Base-by-base conservation (phyloP, 106 monocot species). In the Dioscorea zingiberensis region DNA sequence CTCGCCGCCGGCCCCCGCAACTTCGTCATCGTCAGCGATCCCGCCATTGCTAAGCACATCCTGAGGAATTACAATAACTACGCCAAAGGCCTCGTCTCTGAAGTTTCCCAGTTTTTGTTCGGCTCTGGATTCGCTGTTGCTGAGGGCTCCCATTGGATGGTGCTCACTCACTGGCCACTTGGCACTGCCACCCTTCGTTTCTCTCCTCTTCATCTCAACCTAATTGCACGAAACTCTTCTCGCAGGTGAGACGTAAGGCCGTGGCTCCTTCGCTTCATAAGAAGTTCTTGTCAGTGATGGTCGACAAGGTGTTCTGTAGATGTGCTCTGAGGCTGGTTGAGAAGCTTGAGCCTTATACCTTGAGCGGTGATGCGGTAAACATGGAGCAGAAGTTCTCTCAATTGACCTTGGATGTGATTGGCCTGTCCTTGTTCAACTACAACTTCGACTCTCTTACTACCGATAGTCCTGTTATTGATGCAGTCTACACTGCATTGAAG, bases 361-460 rank as follows among this genome's bases (percentile, higher is more conserved):
- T 70, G 38, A 82, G 47, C 70, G 97, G 88, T 19, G 26, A 79
- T 48, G 65, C 85, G 28, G 92, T 97, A 44, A 97, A 97, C 77
- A 97, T 97, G 92, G 97, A 97, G 63, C 84, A 59, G 58, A 85
- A 81, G 21, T 97, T 97, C 65, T 97, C 97, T 58, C 97, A 97
- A 47, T 62, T 97, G 58, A 97, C 97, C 25, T 71, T 97, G 46
- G 97, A 97, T 74, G 97, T 82, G 44, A 97, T 97, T 48, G 97
- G 97, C 30, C 62, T 97, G 17, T 92, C 97, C 4, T 70, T 97
- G 67, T 97, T 97, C 74, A 97, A 97, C 65, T 97, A 88, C 74
- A 86, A 97, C 66, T 97, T 97, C 69, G 97, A 97, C 60, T 88
- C 97, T 3, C 85, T 97, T 30, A 84, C 78, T 22, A 71, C 92